Evolutionary conservation across 2,329 filamentous ascomycete genomes (phyloP), one percentile per base, ranked within the genome.

Genomic region (Lanzia echinophila): DNA sequence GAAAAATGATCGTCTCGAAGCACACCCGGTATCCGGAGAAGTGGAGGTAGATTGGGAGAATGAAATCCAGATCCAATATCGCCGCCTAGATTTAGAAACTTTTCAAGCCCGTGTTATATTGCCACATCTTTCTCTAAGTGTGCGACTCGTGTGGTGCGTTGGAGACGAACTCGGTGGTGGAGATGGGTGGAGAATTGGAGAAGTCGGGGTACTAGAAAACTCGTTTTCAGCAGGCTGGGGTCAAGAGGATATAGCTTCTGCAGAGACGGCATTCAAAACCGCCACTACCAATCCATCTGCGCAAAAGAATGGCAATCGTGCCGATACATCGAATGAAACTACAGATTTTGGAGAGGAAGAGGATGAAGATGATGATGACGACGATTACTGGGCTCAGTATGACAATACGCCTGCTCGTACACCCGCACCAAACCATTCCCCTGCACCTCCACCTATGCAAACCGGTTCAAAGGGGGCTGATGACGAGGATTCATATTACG

Each of bases 361-460:
- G 0, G 84, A 87, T 20, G 85, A n/a, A n/a, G n/a, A n/a, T n/a
- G n/a, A n/a, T n/a, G n/a, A 87, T 32, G 85, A 90, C 57, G 86
- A 88, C 60, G 84, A 84, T 62, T 92, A 92, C 69, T 92, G 88
- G 88, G 85, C 82, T 32, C 79, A 82, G 57, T 91, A 92, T 68
- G 87, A 89, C 67, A 79, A 80, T 24, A 88, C 85, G 3, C 85
- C 87, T 1, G 77, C 78, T 2, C 75, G 77, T 43, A 87, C 84
- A 10, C 84, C 84, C 1, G 82, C 78, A 6, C 70, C 74, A 20
- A 82, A 84, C 63, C 75, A 73, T 22, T 86, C 84, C 4, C 84
- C 85, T 3, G 83, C 79, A 12, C 84, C 85, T 19, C 36, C 33
- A 12, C 12, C 47, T n/a, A 45, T 43, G 24, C 46, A 50, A 19